Conservation (phyloP, 2,329 filamentous ascomycete species). For the Fusarium sulawesiense region DNA sequence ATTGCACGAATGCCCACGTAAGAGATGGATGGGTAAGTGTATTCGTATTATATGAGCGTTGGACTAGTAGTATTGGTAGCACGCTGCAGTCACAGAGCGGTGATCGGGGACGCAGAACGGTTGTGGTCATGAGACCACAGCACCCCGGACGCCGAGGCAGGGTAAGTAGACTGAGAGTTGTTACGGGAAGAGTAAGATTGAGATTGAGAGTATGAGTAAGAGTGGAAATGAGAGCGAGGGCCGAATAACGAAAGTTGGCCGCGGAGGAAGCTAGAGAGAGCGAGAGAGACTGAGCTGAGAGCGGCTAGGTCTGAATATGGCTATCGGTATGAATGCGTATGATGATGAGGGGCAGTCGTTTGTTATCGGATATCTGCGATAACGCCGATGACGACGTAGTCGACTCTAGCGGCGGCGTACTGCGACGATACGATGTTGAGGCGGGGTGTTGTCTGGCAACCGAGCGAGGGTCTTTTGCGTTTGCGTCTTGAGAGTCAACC, state of each 20-base stretch:
- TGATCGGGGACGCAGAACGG: slow-evolving; percentile 42
- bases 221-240: slow-evolving; percentile 1
- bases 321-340: slow-evolving; percentile 21
- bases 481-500: background rate
- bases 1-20: slow-evolving; percentile 28
- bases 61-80: slow-evolving; percentile 47
- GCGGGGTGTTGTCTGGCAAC: slow-evolving; percentile 17
- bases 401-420: slow-evolving; percentile 40
- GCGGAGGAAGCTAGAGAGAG: slow-evolving; percentile 14
- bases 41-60: slow-evolving; percentile 45
- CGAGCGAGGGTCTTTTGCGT: background rate
- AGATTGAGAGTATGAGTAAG: background rate
- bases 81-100: slow-evolving; percentile 45
- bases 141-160: slow-evolving; percentile 31
- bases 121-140: slow-evolving; percentile 43
- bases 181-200: slow-evolving; percentile 5
- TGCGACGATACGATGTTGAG: slow-evolving; percentile 25
- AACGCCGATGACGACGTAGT: slow-evolving; percentile 46
- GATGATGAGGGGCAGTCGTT: slow-evolving; percentile 44
- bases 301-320: slow-evolving; percentile 15
- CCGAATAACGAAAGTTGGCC: slow-evolving; percentile 12
- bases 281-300: background rate
- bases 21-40: slow-evolving; percentile 34
- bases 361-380: slow-evolving; percentile 46
- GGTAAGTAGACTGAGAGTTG: slow-evolving; percentile 2